Conservation (phyloP, 2,329 filamentous ascomycete species). For the Orbilia quercus region DNA sequence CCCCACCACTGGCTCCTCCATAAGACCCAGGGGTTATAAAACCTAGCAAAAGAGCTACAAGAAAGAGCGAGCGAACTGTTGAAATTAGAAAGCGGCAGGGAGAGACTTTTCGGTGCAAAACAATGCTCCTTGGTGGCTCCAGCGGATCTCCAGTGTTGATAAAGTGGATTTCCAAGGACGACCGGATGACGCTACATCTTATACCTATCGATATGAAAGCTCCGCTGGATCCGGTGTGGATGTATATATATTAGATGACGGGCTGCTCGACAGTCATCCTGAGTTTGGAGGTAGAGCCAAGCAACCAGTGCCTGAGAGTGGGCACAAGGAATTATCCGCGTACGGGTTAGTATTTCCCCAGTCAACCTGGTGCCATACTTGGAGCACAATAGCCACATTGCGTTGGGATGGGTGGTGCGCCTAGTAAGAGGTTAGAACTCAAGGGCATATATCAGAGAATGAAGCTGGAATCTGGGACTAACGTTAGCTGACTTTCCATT, state of each 20-base stretch:
- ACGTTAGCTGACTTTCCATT: not conserved
- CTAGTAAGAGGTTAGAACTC: too few species aligned
- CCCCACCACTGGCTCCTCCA: too few species aligned
- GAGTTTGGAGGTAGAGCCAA: conserved; percentile 24
- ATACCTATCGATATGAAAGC: conserved; percentile 11
- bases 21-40: too few species aligned
- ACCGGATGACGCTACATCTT: not conserved
- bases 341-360: conserved; percentile 46
- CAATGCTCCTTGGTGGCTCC: conserved; percentile 18
- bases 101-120: not conserved
- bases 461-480: too few species aligned
- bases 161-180: not conserved
- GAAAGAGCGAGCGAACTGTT: not conserved
- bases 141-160: conserved; percentile 14
- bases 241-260: conserved; percentile 23
- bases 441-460: too few species aligned
- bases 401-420: too few species aligned
- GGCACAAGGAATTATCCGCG: conserved; percentile 52
- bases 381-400: not conserved
- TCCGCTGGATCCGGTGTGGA: conserved; percentile 26
- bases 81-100: not conserved
- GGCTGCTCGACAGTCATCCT: not conserved
- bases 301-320: conserved; percentile 59
- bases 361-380: not conserved
- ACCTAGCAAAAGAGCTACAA: too few species aligned